Evolutionary conservation across 2,329 filamentous ascomycete species (phyloP).

Genomic region (Thielaviopsis cerberus): DNA sequence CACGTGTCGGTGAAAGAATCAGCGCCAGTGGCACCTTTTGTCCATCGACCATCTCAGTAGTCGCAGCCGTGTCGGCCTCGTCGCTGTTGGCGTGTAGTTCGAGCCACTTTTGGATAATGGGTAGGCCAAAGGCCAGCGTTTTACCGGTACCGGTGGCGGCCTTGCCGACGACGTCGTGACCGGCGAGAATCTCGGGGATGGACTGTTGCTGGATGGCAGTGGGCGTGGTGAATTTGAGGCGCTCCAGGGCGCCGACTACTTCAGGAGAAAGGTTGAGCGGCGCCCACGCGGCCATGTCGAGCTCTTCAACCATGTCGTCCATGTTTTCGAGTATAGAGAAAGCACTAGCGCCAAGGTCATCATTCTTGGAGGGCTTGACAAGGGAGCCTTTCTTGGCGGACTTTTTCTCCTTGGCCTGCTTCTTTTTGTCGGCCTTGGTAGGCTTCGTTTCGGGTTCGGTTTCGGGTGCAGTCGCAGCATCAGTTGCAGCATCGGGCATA

Average conservation of each 20-base stretch:
- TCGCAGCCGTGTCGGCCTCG: conserved; percentile 13
- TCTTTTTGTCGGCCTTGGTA: conserved; percentile 16
- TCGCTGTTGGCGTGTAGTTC: conserved; percentile 19
- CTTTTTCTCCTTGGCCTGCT: conserved; percentile 18
- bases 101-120: conserved; percentile 73
- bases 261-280: conserved; percentile 53
- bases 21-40: conserved; percentile 47
- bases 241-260: conserved; percentile 55
- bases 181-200: conserved; percentile 66
- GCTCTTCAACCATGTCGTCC: conserved; percentile 37
- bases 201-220: conserved; percentile 63
- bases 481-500: conserved; percentile 12
- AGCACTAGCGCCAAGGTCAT: conserved; percentile 16
- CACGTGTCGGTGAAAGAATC: conserved; percentile 77
- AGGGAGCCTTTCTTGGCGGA: conserved; percentile 3
- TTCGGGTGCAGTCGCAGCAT: conserved; percentile 13
- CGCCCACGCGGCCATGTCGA: conserved; percentile 65
- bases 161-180: conserved; percentile 87
- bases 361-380: conserved; percentile 15
- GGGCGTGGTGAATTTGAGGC: conserved; percentile 61
- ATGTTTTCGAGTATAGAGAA: conserved; percentile 27
- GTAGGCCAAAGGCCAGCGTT: conserved; percentile 84
- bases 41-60: conserved; percentile 15
- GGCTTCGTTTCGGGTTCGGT: conserved; percentile 16
- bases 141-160: conserved; percentile 93